phyloP scores from a whole-genome alignment of 306 rosid genomes.

The Geum urbanum region DNA sequence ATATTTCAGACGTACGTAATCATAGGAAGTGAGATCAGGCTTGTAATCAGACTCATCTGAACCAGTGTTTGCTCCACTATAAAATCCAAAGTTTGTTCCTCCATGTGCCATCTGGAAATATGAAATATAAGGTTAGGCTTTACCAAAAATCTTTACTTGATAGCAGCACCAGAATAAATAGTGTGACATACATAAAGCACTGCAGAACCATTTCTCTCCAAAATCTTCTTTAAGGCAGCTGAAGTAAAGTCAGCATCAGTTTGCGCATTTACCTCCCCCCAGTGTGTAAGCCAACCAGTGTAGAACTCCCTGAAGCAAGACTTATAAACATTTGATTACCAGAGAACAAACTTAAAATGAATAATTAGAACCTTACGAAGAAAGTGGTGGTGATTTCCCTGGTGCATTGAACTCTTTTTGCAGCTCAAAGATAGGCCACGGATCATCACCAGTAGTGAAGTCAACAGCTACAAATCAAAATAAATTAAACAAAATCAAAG shows the following conservation, averaged over 20 bases:
- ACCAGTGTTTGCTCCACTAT: conserved; percentile 84
- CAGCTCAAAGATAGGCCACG: conserved; percentile 86
- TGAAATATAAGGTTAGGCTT: conserved; percentile 25
- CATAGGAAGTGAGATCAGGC: conserved; percentile 90
- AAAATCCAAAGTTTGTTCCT: conserved; percentile 93
- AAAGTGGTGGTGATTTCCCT: conserved; percentile 91
- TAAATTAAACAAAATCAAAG: conserved; percentile 13
- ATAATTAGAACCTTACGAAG: conserved; percentile 56
- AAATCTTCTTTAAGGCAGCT: conserved; percentile 57
- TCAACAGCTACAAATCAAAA: conserved; percentile 68
- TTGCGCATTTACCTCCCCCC: conserved; percentile 75
- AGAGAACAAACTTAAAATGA: conserved; percentile 22
- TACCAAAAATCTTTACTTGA: conserved; percentile 17
- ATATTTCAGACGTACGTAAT: conserved; percentile 59
- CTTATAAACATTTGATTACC: conserved; percentile 25
- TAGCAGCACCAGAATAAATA: conserved; percentile 14
- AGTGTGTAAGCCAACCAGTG: conserved; percentile 97
- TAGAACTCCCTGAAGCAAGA: conserved; percentile 75
- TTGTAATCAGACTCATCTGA: conserved; percentile 55
- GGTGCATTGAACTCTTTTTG: conserved; percentile 90
- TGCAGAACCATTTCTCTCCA: conserved; percentile 77
- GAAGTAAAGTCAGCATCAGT: conserved; percentile 77
- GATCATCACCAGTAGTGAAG: conserved; percentile 71
- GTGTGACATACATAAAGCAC: conserved; percentile 68
- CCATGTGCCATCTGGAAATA: conserved; percentile 86